Percentiles rank a stretch among this genome's conserved stretches.
Evolutionary conservation across 1,284 basidiomycete species (phyloP).

Genomic region (Vanrija sp.): DNA sequence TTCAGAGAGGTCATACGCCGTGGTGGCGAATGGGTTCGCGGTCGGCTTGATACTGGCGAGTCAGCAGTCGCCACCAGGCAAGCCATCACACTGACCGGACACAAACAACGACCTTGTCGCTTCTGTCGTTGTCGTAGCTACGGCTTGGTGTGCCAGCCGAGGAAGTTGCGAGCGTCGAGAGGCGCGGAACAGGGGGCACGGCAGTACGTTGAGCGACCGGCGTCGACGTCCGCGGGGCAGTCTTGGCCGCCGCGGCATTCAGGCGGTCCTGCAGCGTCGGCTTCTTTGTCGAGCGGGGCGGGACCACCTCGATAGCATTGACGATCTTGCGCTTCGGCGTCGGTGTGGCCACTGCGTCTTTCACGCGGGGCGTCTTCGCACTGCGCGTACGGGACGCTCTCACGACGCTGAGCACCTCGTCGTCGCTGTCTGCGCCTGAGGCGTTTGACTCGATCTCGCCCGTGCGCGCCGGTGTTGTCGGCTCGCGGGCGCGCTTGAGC

Average conservation of each 20-base stretch:
- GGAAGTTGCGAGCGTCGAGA: not conserved
- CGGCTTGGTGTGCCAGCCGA: not conserved
- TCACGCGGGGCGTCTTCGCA: not conserved
- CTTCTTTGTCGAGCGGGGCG: conserved; percentile 19
- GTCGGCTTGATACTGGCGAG: conserved; percentile 43
- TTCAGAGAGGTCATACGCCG: conserved; percentile 38
- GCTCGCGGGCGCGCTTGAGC: conserved; percentile 2
- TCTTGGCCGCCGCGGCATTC: conserved; percentile 5
- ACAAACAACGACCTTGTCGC: conserved; percentile 46
- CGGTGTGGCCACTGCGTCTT: not conserved
- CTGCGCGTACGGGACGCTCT: not conserved
- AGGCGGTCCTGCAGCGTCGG: conserved; percentile 30
- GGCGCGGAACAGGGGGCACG: too few relatives aligned
- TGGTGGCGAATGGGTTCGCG: conserved; percentile 25
- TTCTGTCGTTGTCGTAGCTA: not conserved
- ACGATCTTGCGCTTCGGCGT: conserved; percentile 17
- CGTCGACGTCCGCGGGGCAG: conserved; percentile 7
- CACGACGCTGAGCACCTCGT: not conserved
- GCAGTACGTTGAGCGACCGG: not conserved
- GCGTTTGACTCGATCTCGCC: conserved; percentile 7
- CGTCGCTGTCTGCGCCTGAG: conserved; percentile 2
- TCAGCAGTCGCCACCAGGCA: not conserved
- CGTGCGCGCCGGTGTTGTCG: not conserved
- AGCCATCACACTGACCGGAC: conserved; percentile 33
- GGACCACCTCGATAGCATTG: conserved; percentile 12